These are phyloP conservation scores for Adansonia rubrostipa DNA, from an alignment of 441 rosid genomes.

Conservation along the genomic window DNA sequence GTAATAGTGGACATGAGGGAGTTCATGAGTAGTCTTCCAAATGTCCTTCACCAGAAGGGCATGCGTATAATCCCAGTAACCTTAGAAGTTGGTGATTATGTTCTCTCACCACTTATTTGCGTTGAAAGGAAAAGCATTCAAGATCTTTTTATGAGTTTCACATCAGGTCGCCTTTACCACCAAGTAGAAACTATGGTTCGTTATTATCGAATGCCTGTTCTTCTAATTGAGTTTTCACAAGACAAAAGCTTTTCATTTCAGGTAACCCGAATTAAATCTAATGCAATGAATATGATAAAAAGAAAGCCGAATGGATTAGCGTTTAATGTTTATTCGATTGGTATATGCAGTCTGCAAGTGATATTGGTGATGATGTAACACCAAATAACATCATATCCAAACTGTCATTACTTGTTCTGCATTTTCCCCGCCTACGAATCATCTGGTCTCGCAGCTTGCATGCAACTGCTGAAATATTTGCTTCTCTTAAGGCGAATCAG, in stretches of 20 bases:
- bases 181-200: conserved; percentile 93
- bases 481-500: conserved; percentile 84
- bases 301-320: conserved; percentile 9
- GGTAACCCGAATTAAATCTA: conserved; percentile 46
- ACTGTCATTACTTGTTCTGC: conserved; percentile 84
- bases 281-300: neutral
- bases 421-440: conserved; percentile 87
- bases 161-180: conserved; percentile 91
- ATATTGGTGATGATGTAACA: conserved; percentile 92
- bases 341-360: conserved; percentile 80
- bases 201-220: conserved; percentile 91
- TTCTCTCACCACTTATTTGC: conserved; percentile 84
- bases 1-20: conserved; percentile 98
- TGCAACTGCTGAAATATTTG: conserved; percentile 93
- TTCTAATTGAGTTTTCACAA: conserved; percentile 92
- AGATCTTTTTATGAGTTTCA: conserved; percentile 91
- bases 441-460: conserved; percentile 97
- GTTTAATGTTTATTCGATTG: conserved; percentile 24
- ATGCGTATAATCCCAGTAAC: conserved; percentile 88
- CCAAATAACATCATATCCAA: conserved; percentile 89
- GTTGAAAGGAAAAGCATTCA: conserved; percentile 95
- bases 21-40: conserved; percentile 99
- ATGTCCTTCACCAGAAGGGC: conserved; percentile 95
- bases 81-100: conserved; percentile 91
- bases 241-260: conserved; percentile 98